These are phyloP conservation scores for Endoconidiophora laricicola DNA, from an alignment of 2,329 filamentous ascomycete species.

Conservation along the genomic window DNA sequence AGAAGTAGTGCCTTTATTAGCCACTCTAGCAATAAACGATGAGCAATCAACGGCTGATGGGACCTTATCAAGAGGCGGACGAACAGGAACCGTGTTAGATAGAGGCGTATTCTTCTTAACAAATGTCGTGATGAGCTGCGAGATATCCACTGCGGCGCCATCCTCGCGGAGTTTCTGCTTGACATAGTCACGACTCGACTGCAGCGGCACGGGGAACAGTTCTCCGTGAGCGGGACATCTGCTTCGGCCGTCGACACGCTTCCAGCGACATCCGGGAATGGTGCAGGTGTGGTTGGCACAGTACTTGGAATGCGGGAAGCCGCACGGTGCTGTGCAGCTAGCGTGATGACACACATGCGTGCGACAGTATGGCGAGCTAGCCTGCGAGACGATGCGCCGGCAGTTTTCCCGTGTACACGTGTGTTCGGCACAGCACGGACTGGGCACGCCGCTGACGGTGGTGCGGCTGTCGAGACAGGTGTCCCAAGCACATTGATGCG, in stretches of 20 bases:
- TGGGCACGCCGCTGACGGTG: not conserved
- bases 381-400: not conserved
- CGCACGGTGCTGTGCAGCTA: not conserved
- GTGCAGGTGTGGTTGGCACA: constrained; percentile 3
- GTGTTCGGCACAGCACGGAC: constrained; percentile 1
- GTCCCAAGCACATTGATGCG: not conserved
- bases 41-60: not conserved
- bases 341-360: constrained; percentile 4
- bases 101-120: not conserved
- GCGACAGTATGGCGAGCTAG: not conserved
- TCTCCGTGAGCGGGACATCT: constrained; percentile 3
- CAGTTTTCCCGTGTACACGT: not conserved
- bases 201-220: constrained; percentile 1
- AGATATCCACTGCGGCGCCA: not conserved
- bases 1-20: not conserved
- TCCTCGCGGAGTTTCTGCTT: not conserved
- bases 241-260: not conserved
- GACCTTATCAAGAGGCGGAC: not conserved
- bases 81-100: no score
- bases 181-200: not conserved
- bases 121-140: not conserved
- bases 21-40: constrained; percentile 3
- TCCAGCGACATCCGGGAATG: not conserved
- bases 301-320: not conserved
- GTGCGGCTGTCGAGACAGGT: not conserved